These are phyloP conservation scores for Annulohypoxylon truncatum DNA, from an alignment of 2,329 filamentous ascomycete species.

Conservation along the genomic window DNA sequence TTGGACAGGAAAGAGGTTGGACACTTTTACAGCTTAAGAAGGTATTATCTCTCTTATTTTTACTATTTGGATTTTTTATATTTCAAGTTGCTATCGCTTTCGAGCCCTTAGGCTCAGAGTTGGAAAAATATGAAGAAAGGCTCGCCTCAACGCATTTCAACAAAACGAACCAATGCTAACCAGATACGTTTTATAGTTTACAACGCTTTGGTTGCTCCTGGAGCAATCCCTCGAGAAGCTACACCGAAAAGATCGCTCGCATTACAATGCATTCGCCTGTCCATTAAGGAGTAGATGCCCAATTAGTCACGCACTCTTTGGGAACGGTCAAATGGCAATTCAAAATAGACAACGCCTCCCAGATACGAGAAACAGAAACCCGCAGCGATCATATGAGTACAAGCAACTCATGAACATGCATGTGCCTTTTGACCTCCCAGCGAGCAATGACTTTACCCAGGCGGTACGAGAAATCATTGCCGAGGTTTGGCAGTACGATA, in stretches of 20 bases:
- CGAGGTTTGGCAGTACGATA: slow-evolving; percentile 29
- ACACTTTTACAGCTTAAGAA: slow-evolving; percentile 42
- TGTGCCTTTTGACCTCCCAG: neutral
- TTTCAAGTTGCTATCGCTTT: neutral
- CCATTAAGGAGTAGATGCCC: neutral
- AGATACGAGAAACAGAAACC: neutral
- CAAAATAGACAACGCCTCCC: neutral
- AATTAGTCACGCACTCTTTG: neutral
- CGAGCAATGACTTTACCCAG: neutral
- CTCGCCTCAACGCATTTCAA: neutral
- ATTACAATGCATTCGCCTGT: neutral
- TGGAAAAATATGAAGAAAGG: neutral
- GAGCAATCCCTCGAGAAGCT: slow-evolving; percentile 32
- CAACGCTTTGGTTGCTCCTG: slow-evolving; percentile 36
- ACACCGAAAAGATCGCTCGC: slow-evolving; percentile 33
- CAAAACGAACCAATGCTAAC: slow-evolving; percentile 4
- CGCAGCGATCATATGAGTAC: neutral
- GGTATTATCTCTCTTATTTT: slow-evolving; percentile 10
- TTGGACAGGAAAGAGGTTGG: slow-evolving; percentile 41
- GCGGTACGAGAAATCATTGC: neutral
- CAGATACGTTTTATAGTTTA: slow-evolving; percentile 14
- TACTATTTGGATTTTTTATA: too few species aligned
- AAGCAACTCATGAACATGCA: neutral
- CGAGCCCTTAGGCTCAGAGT: neutral
- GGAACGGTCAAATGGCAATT: too few species aligned